Evolutionary conservation across 331 rosid genomes (phyloP).

Genomic region (Rosa hybrid): DNA sequence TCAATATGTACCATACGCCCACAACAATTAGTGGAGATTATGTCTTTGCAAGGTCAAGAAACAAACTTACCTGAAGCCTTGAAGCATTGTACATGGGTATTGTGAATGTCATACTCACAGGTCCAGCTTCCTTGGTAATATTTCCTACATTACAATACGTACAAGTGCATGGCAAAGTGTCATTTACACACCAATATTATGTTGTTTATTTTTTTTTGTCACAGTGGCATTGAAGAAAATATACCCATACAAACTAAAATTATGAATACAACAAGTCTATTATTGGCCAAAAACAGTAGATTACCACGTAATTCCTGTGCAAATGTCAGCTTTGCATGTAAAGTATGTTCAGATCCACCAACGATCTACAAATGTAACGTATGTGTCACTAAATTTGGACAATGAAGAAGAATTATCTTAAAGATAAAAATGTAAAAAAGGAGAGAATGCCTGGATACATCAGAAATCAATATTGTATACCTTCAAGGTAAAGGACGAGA

Average conservation of each 20-base stretch:
- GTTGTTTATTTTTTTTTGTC: not conserved
- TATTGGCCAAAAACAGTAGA: not conserved
- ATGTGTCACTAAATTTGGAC: constrained; percentile 21
- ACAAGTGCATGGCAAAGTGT: constrained; percentile 13
- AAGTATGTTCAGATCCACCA: constrained; percentile 94
- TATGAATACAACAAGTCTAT: constrained; percentile 18
- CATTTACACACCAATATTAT: not conserved
- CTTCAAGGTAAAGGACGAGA: not conserved
- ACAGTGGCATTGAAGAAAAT: not conserved
- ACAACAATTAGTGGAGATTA: not conserved
- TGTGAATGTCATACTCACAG: constrained; percentile 90
- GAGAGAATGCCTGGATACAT: constrained; percentile 16
- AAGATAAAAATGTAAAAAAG: constrained; percentile 14
- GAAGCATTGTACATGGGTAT: constrained; percentile 88
- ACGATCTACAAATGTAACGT: constrained; percentile 56
- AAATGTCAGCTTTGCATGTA: constrained; percentile 80
- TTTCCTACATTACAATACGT: constrained; percentile 54
- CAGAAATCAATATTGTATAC: not conserved
- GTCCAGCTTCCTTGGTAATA: constrained; percentile 92
- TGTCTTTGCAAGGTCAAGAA: constrained; percentile 3
- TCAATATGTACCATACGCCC: not conserved
- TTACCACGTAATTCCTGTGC: constrained; percentile 82
- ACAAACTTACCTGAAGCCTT: constrained; percentile 70
- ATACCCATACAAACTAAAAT: not conserved
- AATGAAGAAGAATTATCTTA: constrained; percentile 4